Evolutionary conservation across 78 protist species (phyloP), one percentile per base, ranked within the genome.

Genomic region (Dictyostelium firmibasis): DNA sequence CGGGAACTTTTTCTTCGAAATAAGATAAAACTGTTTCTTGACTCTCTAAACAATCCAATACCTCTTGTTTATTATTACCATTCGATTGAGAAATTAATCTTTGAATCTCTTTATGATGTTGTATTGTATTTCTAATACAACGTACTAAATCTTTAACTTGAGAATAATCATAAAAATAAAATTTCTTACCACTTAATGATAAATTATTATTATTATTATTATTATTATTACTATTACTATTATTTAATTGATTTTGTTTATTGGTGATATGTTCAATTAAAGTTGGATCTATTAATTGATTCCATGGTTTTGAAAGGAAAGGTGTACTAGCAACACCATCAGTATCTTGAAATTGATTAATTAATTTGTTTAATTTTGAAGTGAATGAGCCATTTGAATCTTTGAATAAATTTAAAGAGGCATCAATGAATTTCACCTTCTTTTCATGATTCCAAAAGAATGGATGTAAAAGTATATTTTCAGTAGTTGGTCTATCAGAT

Each of bases 51-150:
- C 25, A 47, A 16, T 29, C 6, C 44, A 47, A 76, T 13, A 76
- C 41, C 1, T 70, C 77, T 29, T 25, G 36, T 25, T 70, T 70
- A 64, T 64, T 23, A 53, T 53, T 53, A 53, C 16, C 72, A n/a
- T 20, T 62, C 4, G 43, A 38, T 4, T 53, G 27, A 7, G 29
- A 29, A 2, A 14, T 33, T 47, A 72, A 36, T 23, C 31, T 29
- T 31, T 76, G 60, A 47, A 87, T 35, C 43, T 87, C 86, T 43
- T 87, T 83, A 62, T 87, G 74, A 29, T 87, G 93, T 36, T 87
- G 93, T 6, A 64, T 64, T 7, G 76, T 60, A 41, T 87, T 87
- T 78, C 93, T 43, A 20, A 87, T 35, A 64, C 83, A 76, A 53
- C 93, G 18, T 53, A 87, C 43, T 6, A 87, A 47, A 41, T 87